Base-by-base conservation (phyloP, 208 protist genomes). In the Leptomonas seymouri region DNA sequence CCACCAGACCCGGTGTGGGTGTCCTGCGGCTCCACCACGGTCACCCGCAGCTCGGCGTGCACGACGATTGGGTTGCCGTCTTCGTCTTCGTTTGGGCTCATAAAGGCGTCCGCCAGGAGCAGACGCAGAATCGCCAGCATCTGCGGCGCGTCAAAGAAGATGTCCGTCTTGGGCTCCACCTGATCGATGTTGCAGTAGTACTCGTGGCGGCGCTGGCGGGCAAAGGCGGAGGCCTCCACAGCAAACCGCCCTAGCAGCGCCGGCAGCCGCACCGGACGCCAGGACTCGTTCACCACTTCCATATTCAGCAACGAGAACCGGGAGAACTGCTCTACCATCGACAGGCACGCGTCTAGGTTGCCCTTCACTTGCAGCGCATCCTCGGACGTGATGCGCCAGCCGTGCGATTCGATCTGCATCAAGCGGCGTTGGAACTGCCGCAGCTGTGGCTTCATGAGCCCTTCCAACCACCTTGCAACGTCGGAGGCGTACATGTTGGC, bases 131-230 rank as follows among this genome's bases (percentile, higher is more conserved):
- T 72, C 23, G 61, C 59, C 44, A 88, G 53, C 25, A 91, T 78
- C 61, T 90, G 61, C 53, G 83, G 73, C 16, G 80, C 79, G 67
- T 96, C 84, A 16, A 96, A 53, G 79, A 96, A 96, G 21, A 96
- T 65, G 34, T 94, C 87, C 14, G 49, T 51, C 53, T 69, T 76
- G 45, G 90, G 85, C 49, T 81, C 66, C 18, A 84, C 74, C 25
- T 81, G 65, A 15, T 87, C 81, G 34, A 89, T 62, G 51, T 87
- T 82, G 79, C 82, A 85, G 51, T 76, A 76, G 70, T 94, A 80
- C 39, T 54, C 73, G 67, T 84, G 71, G 41, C 65, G 44, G 21
- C 56, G 65, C 14, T 55, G 28, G 1, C 76, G 59, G n/a, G 82
- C 74, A 11, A 83, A 55, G 2, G 59, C 41, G 18, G 55, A 62